These are phyloP conservation scores for Onygenales sp. DNA, from an alignment of 2,329 filamentous ascomycete genomes.

Conservation along the genomic window DNA sequence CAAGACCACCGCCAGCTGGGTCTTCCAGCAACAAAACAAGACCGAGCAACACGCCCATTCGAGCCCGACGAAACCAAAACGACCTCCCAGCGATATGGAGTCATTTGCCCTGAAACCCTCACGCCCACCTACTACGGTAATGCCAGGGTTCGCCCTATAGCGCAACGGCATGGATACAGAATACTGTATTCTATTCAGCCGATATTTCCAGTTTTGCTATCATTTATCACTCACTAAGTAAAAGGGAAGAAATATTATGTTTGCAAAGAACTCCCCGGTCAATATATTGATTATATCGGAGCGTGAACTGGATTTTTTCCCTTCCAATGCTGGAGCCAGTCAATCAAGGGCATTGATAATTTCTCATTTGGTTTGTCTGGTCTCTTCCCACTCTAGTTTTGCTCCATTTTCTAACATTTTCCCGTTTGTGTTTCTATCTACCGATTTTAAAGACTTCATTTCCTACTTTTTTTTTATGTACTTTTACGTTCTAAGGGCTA, in stretches of 20 bases:
- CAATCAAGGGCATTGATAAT: too few species aligned
- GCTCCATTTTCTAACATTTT: too few species aligned
- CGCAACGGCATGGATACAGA: background rate
- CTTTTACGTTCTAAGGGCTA: too few species aligned
- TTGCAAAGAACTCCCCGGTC: too few species aligned
- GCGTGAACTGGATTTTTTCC: too few species aligned
- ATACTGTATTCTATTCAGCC: background rate
- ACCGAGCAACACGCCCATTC: background rate
- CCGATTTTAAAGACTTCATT: too few species aligned
- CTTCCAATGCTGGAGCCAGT: too few species aligned
- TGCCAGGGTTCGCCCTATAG: background rate
- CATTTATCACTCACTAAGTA: background rate
- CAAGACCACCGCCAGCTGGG: slow-evolving; percentile 11
- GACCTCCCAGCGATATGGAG: background rate
- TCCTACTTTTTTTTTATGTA: too few species aligned
- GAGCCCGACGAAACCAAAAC: background rate
- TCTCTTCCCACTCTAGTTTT: too few species aligned
- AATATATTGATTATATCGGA: too few species aligned
- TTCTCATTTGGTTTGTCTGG: too few species aligned
- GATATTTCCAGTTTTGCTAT: background rate
- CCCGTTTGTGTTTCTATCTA: too few species aligned
- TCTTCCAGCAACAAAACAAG: slow-evolving; percentile 9
- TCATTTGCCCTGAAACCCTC: background rate
- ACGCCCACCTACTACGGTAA: background rate
- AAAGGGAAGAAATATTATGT: background rate